Conservation (phyloP, 2,329 filamentous ascomycete species). For the Ceratocystiopsis sp. region DNA sequence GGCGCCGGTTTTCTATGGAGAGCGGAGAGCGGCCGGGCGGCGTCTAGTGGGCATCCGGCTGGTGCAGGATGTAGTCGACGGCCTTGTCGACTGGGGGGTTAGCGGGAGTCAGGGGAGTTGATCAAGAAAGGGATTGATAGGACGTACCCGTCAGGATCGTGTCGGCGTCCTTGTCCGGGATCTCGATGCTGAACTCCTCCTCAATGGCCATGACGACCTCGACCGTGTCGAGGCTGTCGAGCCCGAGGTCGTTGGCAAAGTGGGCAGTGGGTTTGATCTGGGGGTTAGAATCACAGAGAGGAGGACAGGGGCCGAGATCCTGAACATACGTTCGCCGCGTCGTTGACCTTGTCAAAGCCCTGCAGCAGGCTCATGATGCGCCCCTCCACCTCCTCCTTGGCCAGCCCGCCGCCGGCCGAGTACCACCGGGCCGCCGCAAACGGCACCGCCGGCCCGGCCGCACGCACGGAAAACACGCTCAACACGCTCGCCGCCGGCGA, state of each 20-base stretch:
- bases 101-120: not conserved
- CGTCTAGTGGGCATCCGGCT: slow-evolving; percentile 82
- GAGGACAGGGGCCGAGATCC: not conserved
- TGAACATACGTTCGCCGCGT: slow-evolving; percentile 41
- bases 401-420: slow-evolving; percentile 60
- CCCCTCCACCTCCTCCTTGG: slow-evolving; percentile 56
- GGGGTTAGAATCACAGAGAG: not conserved
- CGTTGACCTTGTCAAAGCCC: slow-evolving; percentile 92
- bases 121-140: not conserved
- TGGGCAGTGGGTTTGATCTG: slow-evolving; percentile 73
- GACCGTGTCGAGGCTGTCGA: slow-evolving; percentile 95
- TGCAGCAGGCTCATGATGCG: slow-evolving; percentile 84
- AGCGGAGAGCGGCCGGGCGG: too few species aligned
- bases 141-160: slow-evolving; percentile 78
- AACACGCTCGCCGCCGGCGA: not conserved
- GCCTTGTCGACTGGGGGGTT: slow-evolving; percentile 63
- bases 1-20: too few species aligned
- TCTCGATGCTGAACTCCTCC: slow-evolving; percentile 86
- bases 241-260: slow-evolving; percentile 92
- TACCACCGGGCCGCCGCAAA: slow-evolving; percentile 59
- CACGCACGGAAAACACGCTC: not conserved
- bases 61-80: slow-evolving; percentile 80
- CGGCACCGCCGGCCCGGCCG: slow-evolving; percentile 34
- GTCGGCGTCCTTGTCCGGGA: slow-evolving; percentile 93
- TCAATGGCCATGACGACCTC: slow-evolving; percentile 99